phyloP scores from a whole-genome alignment of 192 early-diverging fungal species.

The Radiomyces spectabilis region DNA sequence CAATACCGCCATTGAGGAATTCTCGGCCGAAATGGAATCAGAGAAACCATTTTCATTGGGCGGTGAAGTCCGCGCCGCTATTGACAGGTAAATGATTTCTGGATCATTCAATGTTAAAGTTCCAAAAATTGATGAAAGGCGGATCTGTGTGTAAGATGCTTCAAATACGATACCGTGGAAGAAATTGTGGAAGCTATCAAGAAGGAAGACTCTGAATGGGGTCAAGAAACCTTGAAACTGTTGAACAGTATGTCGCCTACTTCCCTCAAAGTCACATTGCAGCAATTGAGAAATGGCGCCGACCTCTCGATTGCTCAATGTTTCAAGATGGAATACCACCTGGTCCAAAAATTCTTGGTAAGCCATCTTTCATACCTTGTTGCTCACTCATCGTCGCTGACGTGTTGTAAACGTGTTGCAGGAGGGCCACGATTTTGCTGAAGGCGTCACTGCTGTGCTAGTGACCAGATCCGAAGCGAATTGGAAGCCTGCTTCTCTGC shows the following conservation, averaged over 20 bases:
- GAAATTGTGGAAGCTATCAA: slow-evolving; percentile 77
- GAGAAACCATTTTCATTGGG: slow-evolving; percentile 30
- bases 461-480: slow-evolving; percentile 59
- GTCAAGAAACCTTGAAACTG: slow-evolving; percentile 51
- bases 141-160: slow-evolving; percentile 73
- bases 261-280: slow-evolving; percentile 82
- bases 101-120: no score
- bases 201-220: slow-evolving; percentile 67
- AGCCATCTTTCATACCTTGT: no score
- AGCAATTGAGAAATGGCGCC: slow-evolving; percentile 69
- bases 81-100: slow-evolving; percentile 70
- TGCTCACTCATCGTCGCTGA: no score
- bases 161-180: slow-evolving; percentile 76
- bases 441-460: slow-evolving; percentile 79
- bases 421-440: slow-evolving; percentile 73
- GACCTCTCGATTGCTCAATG: slow-evolving; percentile 65
- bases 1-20: slow-evolving; percentile 88
- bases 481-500: slow-evolving; percentile 67
- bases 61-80: slow-evolving; percentile 49
- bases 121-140: no score
- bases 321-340: slow-evolving; percentile 78
- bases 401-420: slow-evolving; percentile 19
- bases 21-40: slow-evolving; percentile 54
- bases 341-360: slow-evolving; percentile 75
- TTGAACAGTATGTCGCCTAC: slow-evolving; percentile 74